Base-by-base conservation (phyloP, 2,329 filamentous ascomycete species). In the Apiospora phragmitis region DNA sequence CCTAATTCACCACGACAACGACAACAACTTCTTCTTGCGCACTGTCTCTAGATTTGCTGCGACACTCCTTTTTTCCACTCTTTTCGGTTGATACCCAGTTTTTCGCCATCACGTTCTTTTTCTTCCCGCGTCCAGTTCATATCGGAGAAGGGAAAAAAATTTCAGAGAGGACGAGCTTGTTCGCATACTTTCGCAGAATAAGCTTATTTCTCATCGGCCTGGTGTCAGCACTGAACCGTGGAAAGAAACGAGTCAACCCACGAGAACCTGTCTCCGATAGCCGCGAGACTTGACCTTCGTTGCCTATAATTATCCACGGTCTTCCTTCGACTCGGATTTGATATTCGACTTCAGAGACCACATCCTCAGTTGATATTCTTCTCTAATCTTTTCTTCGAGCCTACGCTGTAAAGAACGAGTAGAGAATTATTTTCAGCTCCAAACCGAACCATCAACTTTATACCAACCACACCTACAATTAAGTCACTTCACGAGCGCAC, bases 81-180 rank as follows among this genome's bases (percentile, higher is more conserved):
- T 41, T 68, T 49, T 49, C 67, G 67, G 47, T 47, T 24, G 45
- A 47, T 68, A 68, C 67, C 42, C 42, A 51, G 16, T 68, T 68
- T 68, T 68, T 47, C 43, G 67, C 45, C 42, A 47, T 68, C 42
- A 68, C 67, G 67, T 49, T 68, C 67, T 49, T 68, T 68, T 68
- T 68, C 65, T 47, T 68, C 32, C 45, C 67, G 9, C 45, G 42
- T 47, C 32, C 67, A 67, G 38, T 35, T 45, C 38, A 45, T 7
- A 26, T 29, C 38, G 65, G 65, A 67, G 16, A 67, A 43, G 18
- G 38, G 38, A 38, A 67, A 45, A 41, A 66, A 45, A 42, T 43
- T 43, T 43, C 24, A 16, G 8, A 43, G 38, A 45, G 38, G 42
- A 32, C 41, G 38, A 42, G 65, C 26, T 45, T 43, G 42, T 45